Percentiles rank a stretch among this genome's conserved stretches.
Evolutionary conservation across 495 filamentous ascomycete species (phyloP).

Genomic region (Neurospora hispaniola): DNA sequence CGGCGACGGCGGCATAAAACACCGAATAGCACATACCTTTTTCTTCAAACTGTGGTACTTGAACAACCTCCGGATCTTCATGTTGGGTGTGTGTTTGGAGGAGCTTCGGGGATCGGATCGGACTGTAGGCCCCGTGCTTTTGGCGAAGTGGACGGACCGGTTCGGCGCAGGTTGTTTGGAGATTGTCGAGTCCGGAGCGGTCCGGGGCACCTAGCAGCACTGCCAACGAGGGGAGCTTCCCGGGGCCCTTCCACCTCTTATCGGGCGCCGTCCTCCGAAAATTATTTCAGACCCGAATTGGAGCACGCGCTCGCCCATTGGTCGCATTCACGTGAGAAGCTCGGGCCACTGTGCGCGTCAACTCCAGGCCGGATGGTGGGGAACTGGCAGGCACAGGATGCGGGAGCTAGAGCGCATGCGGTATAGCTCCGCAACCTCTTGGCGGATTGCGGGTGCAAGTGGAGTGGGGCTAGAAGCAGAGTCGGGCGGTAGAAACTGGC

Average conservation of each 20-base stretch:
- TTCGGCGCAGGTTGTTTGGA: neutral
- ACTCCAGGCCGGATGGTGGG: neutral
- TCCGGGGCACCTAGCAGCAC: neutral
- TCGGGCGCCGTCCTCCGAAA: slow-evolving; percentile 9
- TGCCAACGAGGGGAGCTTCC: neutral
- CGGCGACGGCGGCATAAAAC: neutral
- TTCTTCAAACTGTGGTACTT: slow-evolving; percentile 55
- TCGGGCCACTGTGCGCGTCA: neutral
- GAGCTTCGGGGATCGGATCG: slow-evolving; percentile 7
- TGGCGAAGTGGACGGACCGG: neutral
- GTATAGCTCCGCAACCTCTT: neutral
- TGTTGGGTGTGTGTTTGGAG: slow-evolving; percentile 16
- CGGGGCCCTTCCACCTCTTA: neutral
- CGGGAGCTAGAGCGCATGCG: neutral
- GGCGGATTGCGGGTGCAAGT: neutral
- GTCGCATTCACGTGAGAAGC: slow-evolving; percentile 16
- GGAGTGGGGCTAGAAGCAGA: neutral
- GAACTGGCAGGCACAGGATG: neutral
- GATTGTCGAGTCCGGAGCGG: neutral
- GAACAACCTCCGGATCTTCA: slow-evolving; percentile 41
- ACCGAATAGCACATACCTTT: slow-evolving; percentile 34
- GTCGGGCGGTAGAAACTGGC: slow-evolving; percentile 10
- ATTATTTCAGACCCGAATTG: slow-evolving; percentile 11
- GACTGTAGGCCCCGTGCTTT: neutral
- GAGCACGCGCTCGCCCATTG: slow-evolving; percentile 3